phyloP scores from a whole-genome alignment of 768 basidiomycete species.

The Rhizopogon salebrosus region DNA sequence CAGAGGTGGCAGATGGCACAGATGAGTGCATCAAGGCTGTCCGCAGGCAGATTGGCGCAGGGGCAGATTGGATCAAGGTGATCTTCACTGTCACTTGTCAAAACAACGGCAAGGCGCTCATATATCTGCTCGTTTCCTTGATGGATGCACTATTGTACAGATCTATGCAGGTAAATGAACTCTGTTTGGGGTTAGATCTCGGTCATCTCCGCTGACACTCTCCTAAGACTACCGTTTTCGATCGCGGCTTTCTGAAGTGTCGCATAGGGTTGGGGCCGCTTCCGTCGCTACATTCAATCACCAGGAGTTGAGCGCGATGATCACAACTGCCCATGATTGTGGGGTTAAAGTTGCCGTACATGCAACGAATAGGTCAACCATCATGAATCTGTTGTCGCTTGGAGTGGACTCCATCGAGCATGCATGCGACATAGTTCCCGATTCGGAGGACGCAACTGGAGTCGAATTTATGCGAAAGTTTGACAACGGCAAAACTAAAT shows the following conservation, averaged over 20 bases:
- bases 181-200: slow-evolving; percentile 2
- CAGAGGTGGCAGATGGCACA: slow-evolving; percentile 53
- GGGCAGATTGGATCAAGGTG: slow-evolving; percentile 68
- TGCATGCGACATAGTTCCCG: slow-evolving; percentile 29
- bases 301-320: slow-evolving; percentile 43
- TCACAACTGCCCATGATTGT: slow-evolving; percentile 44
- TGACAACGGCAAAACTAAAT: slow-evolving; percentile 31
- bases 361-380: slow-evolving; percentile 30
- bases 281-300: slow-evolving; percentile 40
- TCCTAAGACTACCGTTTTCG: slow-evolving; percentile 50
- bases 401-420: slow-evolving; percentile 56
- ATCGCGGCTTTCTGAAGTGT: slow-evolving; percentile 39
- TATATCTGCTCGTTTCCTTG: slow-evolving; percentile 3
- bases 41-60: slow-evolving; percentile 56
- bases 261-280: slow-evolving; percentile 26
- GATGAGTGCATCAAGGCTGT: slow-evolving; percentile 52
- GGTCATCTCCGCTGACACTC: slow-evolving; percentile 9
- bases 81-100: not conserved
- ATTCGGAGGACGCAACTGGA: not conserved
- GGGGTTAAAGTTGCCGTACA: slow-evolving; percentile 60
- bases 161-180: slow-evolving; percentile 45
- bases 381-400: slow-evolving; percentile 25
- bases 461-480: slow-evolving; percentile 12
- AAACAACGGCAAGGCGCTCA: not conserved
- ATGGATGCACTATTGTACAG: slow-evolving; percentile 21